phyloP scores from a whole-genome alignment of 2,329 filamentous ascomycete genomes.

The Beauveria medogensis region DNA sequence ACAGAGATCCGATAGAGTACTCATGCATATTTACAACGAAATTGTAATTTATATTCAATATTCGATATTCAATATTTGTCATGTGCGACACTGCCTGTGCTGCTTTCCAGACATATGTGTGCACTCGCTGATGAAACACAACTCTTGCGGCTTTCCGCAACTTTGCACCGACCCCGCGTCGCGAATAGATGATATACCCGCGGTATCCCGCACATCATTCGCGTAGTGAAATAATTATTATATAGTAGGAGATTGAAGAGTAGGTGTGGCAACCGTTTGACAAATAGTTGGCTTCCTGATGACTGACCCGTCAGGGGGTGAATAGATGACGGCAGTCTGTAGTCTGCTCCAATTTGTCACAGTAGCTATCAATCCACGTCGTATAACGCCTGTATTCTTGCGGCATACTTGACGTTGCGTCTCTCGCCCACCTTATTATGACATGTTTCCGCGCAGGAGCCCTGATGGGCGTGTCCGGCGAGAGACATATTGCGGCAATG shows the following conservation, averaged over 20 bases:
- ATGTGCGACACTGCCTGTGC: slow-evolving; percentile 1
- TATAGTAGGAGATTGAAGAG: background rate
- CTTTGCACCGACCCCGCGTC: background rate
- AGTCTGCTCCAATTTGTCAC: slow-evolving; percentile 15
- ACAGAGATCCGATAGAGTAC: too few relatives aligned
- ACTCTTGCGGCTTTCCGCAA: background rate
- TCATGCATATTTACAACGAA: background rate
- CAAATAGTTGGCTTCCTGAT: background rate
- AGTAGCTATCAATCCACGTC: slow-evolving; percentile 18
- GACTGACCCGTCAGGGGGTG: slow-evolving; percentile 16
- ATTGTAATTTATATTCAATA: background rate
- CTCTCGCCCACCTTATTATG: slow-evolving; percentile 19
- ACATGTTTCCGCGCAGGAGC: slow-evolving; percentile 18
- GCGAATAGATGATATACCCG: background rate
- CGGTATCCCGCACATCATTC: background rate
- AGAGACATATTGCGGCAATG: slow-evolving; percentile 18
- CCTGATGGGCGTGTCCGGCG: slow-evolving; percentile 15
- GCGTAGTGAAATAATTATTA: background rate
- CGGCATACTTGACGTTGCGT: slow-evolving; percentile 16
- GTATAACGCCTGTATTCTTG: slow-evolving; percentile 13
- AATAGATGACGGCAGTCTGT: slow-evolving; percentile 20
- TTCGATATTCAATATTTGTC: background rate
- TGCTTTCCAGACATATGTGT: slow-evolving; percentile 6
- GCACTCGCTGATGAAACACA: background rate
- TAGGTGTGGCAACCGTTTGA: background rate